phyloP scores from a whole-genome alignment of 257 asterid species.

The Rhazya stricta region DNA sequence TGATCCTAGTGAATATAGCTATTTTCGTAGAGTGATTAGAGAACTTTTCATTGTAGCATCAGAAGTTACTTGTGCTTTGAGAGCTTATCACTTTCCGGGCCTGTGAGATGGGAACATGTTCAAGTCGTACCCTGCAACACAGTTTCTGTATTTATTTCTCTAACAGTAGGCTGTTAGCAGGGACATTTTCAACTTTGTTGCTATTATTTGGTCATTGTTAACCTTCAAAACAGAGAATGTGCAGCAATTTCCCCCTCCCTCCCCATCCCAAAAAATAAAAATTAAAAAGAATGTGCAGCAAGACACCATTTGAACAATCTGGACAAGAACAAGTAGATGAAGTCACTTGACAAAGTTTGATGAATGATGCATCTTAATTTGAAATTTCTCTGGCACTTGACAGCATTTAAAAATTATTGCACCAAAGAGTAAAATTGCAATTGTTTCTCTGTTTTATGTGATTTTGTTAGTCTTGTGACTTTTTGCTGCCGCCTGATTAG shows the following conservation, averaged over 20 bases:
- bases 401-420: not conserved
- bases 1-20: not conserved
- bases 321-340: not conserved
- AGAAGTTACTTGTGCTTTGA: not conserved
- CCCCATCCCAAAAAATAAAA: too few relatives aligned
- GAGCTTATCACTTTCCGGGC: not conserved
- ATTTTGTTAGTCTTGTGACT: not conserved
- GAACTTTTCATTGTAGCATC: not conserved
- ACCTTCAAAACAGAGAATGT: not conserved
- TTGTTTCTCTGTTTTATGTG: not conserved
- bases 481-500: slow-evolving; percentile 37
- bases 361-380: not conserved
- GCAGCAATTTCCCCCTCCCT: not conserved
- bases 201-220: not conserved
- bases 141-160: not conserved
- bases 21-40: not conserved
- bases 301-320: not conserved
- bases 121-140: not conserved
- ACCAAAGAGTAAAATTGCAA: not conserved
- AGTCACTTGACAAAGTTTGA: not conserved
- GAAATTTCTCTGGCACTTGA: not conserved
- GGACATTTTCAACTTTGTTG: not conserved
- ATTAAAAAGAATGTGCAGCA: too few relatives aligned
- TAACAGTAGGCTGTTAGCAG: not conserved
- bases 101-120: not conserved